A percentile compares a stretch with the other conserved stretches of the same genome.
Conservation (phyloP, 225 moss, liverwort and hornwort species). For the Thuidium tamariscinum region DNA sequence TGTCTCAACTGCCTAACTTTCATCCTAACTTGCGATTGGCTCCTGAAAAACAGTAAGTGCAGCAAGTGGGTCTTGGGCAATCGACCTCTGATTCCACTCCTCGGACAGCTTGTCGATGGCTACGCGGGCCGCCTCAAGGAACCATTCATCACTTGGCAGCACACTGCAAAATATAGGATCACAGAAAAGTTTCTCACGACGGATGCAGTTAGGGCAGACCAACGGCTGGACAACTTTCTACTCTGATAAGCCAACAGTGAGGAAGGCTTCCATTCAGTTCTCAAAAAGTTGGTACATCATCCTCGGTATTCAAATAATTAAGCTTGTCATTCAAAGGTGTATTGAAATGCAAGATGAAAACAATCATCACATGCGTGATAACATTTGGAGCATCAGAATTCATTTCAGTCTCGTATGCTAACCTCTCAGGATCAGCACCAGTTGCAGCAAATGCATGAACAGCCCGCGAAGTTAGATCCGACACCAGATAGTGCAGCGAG, state of each 20-base stretch:
- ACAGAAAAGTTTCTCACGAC: neutral
- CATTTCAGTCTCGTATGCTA: neutral
- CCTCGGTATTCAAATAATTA: neutral
- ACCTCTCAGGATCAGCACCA: slow-evolving; percentile 78
- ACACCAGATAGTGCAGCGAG: slow-evolving; percentile 40
- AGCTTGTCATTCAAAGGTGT: neutral
- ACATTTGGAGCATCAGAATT: neutral
- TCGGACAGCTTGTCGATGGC: slow-evolving; percentile 3
- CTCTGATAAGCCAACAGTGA: neutral
- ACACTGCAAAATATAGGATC: neutral
- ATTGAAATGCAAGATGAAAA: neutral
- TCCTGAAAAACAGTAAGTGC: neutral
- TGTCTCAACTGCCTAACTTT: neutral
- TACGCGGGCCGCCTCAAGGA: slow-evolving; percentile 9
- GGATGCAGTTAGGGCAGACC: neutral
- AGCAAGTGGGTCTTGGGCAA: neutral
- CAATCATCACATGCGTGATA: neutral
- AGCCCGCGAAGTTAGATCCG: slow-evolving; percentile 52
- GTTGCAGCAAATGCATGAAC: slow-evolving; percentile 78
- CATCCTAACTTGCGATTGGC: neutral
- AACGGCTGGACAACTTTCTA: neutral
- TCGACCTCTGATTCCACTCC: neutral
- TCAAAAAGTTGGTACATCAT: neutral
- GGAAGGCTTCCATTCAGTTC: neutral
- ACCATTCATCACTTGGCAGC: slow-evolving; percentile 34